These are phyloP conservation scores for Lyophyllum atratum DNA, from an alignment of 768 basidiomycete species.

Conservation along the genomic window DNA sequence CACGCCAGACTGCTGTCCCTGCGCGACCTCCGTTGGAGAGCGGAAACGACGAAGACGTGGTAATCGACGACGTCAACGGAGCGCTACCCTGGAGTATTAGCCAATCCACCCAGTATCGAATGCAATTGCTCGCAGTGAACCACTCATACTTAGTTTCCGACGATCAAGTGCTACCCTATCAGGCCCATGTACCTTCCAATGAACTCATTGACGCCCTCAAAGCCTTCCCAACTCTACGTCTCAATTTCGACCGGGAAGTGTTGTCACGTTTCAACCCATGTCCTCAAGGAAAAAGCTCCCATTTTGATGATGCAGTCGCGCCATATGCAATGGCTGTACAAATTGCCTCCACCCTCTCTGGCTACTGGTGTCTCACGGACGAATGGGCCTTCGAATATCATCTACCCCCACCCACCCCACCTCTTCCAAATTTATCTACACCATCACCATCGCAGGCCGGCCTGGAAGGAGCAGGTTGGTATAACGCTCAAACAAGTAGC, in stretches of 20 bases:
- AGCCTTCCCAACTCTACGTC: slow-evolving; percentile 40
- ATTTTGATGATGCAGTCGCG: slow-evolving; percentile 55
- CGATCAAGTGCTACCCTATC: slow-evolving; percentile 71
- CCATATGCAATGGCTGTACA: slow-evolving; percentile 75
- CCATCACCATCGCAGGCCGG: slow-evolving; percentile 40
- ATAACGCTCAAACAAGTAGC: slow-evolving; percentile 33
- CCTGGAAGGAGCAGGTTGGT: slow-evolving; percentile 46
- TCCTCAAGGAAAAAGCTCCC: slow-evolving; percentile 26
- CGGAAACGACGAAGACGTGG: slow-evolving; percentile 20
- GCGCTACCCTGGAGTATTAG: slow-evolving; percentile 54
- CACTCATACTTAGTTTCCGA: slow-evolving; percentile 52
- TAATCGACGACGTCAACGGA: slow-evolving; percentile 22
- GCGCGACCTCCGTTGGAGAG: slow-evolving; percentile 4
- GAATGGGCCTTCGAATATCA: slow-evolving; percentile 65
- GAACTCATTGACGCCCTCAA: slow-evolving; percentile 54
- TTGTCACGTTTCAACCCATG: slow-evolving; percentile 57
- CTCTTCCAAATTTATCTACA: slow-evolving; percentile 11
- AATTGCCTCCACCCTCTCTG: slow-evolving; percentile 62
- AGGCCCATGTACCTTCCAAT: slow-evolving; percentile 59
- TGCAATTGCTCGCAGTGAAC: slow-evolving; percentile 65
- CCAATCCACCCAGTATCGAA: slow-evolving; percentile 65
- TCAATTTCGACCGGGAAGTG: slow-evolving; percentile 41
- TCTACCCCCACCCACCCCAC: slow-evolving; percentile 30
- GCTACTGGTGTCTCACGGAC: slow-evolving; percentile 73
- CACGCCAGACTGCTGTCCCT: slow-evolving; percentile 17